Conservation (phyloP, 2,329 filamentous ascomycete species). For the Monascus ruber region DNA sequence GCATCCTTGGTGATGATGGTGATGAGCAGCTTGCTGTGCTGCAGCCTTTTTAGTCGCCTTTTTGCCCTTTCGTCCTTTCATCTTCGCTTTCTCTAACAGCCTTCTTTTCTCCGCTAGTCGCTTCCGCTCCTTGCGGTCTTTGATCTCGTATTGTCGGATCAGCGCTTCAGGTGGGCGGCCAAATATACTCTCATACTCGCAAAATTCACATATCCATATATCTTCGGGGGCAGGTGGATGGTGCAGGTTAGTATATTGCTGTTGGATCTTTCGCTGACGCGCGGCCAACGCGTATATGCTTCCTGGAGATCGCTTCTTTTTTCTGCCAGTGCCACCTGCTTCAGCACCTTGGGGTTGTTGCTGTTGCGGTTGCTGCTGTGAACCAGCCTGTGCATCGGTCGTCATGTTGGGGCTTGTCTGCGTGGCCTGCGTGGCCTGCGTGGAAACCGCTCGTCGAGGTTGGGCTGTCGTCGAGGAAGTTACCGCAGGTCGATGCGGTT, state of each 20-base stretch:
- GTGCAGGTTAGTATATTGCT: constrained; percentile 64
- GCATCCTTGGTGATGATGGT: constrained; percentile 31
- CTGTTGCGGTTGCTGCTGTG: constrained; percentile 16
- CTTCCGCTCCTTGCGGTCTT: constrained; percentile 74
- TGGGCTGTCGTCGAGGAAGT: constrained; percentile 22
- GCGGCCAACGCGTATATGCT: constrained; percentile 67
- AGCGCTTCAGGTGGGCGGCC: constrained; percentile 74
- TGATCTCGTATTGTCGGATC: constrained; percentile 87
- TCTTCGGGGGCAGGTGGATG: constrained; percentile 61
- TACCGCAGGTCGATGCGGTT: constrained; percentile 20
- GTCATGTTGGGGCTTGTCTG: constrained; percentile 42
- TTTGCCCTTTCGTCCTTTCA: constrained; percentile 81
- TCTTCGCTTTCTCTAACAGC: constrained; percentile 83
- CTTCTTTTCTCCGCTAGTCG: constrained; percentile 76
- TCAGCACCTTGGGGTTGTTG: constrained; percentile 31
- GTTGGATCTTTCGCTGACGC: constrained; percentile 62
- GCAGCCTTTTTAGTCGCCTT: constrained; percentile 49
- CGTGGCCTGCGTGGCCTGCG: constrained; percentile 39
- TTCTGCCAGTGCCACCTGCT: constrained; percentile 43
- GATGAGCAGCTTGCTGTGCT: constrained; percentile 22
- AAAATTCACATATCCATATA: constrained; percentile 94
- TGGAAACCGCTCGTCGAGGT: constrained; percentile 33
- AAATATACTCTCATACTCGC: constrained; percentile 94
- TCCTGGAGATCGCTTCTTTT: constrained; percentile 53
- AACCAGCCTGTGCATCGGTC: constrained; percentile 21